Evolutionary conservation across 768 basidiomycete genomes (phyloP).

Genomic region (Tricholoma sp.): DNA sequence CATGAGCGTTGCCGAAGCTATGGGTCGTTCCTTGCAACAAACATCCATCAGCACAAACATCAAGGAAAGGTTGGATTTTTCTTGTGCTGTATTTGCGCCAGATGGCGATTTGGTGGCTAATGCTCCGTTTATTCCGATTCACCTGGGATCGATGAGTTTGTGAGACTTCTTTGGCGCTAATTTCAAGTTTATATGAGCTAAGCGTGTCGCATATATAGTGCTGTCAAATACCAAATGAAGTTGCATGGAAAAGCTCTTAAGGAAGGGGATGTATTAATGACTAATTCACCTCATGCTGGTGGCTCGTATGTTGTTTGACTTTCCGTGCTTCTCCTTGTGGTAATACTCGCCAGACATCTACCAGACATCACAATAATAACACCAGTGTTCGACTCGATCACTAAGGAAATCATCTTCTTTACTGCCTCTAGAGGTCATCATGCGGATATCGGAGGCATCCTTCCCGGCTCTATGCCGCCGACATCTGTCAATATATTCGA

Average conservation of each 20-base stretch:
- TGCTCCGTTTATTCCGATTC: slow-evolving; percentile 87
- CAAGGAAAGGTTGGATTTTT: slow-evolving; percentile 93
- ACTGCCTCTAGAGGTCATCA: slow-evolving; percentile 94
- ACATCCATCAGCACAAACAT: slow-evolving; percentile 93
- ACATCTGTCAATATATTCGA: slow-evolving; percentile 88
- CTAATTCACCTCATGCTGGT: slow-evolving; percentile 85
- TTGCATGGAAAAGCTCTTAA: slow-evolving; percentile 64
- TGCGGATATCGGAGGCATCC: slow-evolving; percentile 89
- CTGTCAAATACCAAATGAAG: slow-evolving; percentile 87
- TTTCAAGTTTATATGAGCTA: background rate
- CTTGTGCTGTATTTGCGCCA: slow-evolving; percentile 93
- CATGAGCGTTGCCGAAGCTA: slow-evolving; percentile 96
- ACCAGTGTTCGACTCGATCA: slow-evolving; percentile 71
- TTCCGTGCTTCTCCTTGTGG: slow-evolving; percentile 1
- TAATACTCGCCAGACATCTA: slow-evolving; percentile 32
- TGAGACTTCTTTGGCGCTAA: slow-evolving; percentile 32
- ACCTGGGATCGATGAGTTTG: slow-evolving; percentile 90
- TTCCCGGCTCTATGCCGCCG: slow-evolving; percentile 94
- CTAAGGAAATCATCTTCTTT: slow-evolving; percentile 81
- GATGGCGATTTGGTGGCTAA: slow-evolving; percentile 94
- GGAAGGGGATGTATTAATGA: slow-evolving; percentile 91
- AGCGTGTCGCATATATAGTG: slow-evolving; percentile 34
- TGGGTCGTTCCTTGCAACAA: slow-evolving; percentile 87
- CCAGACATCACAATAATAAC: slow-evolving; percentile 90
- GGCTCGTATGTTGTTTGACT: slow-evolving; percentile 60